Evolutionary conservation across 2,329 filamentous ascomycete genomes (phyloP).

Genomic region (Fusarium protoensiforme): DNA sequence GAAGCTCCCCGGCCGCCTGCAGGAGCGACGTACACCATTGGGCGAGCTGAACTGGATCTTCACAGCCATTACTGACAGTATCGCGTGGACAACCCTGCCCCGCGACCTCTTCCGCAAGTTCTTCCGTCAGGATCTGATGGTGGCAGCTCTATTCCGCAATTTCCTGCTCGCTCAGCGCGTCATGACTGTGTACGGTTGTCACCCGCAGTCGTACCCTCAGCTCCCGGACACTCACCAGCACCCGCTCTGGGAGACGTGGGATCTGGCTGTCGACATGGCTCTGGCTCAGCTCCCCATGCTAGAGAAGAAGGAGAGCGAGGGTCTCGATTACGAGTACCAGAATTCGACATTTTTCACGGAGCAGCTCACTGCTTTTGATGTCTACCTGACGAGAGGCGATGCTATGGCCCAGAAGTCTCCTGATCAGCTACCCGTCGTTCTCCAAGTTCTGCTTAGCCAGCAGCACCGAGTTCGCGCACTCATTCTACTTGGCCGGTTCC

Average conservation of each 20-base stretch:
- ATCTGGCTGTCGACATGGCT: constrained; percentile 95
- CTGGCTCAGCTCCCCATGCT: constrained; percentile 88
- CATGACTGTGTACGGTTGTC: constrained; percentile 96
- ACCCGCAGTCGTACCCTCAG: constrained; percentile 89
- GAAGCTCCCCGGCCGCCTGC: constrained; percentile 89
- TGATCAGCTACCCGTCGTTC: constrained; percentile 93
- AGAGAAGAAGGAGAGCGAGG: constrained; percentile 80
- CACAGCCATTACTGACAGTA: constrained; percentile 97
- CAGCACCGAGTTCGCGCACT: constrained; percentile 92
- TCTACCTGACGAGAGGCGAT: constrained; percentile 85
- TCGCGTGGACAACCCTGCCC: constrained; percentile 95
- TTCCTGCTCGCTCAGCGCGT: constrained; percentile 94
- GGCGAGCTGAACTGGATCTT: constrained; percentile 99
- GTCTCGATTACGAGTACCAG: constrained; percentile 86
- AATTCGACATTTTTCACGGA: constrained; percentile 98
- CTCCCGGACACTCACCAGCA: constrained; percentile 97
- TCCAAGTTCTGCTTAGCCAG: constrained; percentile 95
- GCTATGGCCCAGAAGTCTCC: constrained; percentile 88
- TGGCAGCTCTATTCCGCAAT: constrained; percentile 96
- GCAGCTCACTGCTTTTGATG: constrained; percentile 95
- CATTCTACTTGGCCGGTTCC: constrained; percentile 90
- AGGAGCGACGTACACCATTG: constrained; percentile 91
- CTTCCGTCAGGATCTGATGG: constrained; percentile 97
- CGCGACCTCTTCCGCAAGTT: constrained; percentile 95
- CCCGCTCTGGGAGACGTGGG: constrained; percentile 97